Conservation (phyloP, 768 basidiomycete genomes). For the Lyophyllum semitale region DNA sequence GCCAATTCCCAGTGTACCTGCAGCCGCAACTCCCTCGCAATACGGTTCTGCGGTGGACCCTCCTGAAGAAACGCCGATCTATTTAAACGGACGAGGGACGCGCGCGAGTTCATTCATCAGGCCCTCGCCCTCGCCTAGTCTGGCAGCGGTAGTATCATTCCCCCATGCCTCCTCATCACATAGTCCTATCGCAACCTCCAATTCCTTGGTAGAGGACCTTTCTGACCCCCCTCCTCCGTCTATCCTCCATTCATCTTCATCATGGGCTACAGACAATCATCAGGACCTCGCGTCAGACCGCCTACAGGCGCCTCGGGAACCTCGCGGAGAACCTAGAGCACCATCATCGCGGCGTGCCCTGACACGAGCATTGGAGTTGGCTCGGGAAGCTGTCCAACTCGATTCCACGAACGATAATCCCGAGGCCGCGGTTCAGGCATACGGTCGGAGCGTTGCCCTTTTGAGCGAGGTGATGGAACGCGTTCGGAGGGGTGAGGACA, state of each 20-base stretch:
- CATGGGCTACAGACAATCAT: constrained; percentile 27
- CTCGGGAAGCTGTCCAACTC: constrained; percentile 86
- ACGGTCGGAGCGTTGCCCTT: constrained; percentile 82
- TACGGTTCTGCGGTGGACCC: constrained; percentile 23
- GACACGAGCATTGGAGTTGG: constrained; percentile 83
- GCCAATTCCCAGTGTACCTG: constrained; percentile 72
- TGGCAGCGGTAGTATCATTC: constrained; percentile 63
- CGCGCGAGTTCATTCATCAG: constrained; percentile 40
- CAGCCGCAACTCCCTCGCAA: constrained; percentile 22
- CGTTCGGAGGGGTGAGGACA: constrained; percentile 83
- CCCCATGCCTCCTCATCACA: constrained; percentile 40
- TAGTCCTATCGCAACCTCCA: constrained; percentile 17
- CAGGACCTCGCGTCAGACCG: constrained; percentile 47
- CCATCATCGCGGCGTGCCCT: constrained; percentile 86
- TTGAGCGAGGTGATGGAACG: constrained; percentile 92
- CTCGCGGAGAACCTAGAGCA: constrained; percentile 52
- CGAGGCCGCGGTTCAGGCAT: constrained; percentile 85
- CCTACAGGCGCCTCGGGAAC: constrained; percentile 42
- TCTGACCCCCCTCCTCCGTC: constrained; percentile 62
- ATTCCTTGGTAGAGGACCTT: constrained; percentile 48
- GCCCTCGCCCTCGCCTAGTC: constrained; percentile 45
- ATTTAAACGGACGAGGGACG: constrained; percentile 24
- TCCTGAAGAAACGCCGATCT: constrained; percentile 22
- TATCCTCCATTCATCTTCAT: constrained; percentile 42
- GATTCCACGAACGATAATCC: constrained; percentile 90